These are phyloP conservation scores for Hypoxylon fuscum DNA, from an alignment of 495 filamentous ascomycete genomes.

Conservation along the genomic window DNA sequence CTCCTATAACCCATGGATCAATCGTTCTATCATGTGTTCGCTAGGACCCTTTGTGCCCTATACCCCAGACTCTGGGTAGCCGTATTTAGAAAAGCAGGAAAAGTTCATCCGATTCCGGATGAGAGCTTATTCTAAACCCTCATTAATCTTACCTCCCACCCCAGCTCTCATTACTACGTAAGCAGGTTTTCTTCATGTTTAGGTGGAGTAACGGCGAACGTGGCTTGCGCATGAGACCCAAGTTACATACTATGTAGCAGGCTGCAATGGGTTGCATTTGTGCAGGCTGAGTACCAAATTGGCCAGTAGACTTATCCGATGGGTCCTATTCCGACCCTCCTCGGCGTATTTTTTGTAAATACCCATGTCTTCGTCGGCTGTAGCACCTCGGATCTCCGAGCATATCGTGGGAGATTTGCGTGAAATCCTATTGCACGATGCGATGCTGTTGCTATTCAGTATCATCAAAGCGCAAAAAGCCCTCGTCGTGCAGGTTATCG, in stretches of 20 bases:
- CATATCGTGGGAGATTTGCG: background rate
- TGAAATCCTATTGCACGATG: background rate
- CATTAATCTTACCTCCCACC: background rate
- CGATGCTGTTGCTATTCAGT: background rate
- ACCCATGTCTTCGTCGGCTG: constrained; percentile 11
- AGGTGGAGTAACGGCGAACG: background rate
- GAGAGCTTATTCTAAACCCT: constrained; percentile 16
- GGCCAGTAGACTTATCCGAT: background rate
- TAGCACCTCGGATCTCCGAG: constrained; percentile 26
- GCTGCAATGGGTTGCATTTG: background rate
- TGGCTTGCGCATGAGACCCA: constrained; percentile 1
- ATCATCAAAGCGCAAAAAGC: background rate
- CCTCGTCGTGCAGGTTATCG: background rate
- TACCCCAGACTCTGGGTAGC: constrained; percentile 2
- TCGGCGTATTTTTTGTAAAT: constrained; percentile 2
- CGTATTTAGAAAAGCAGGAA: constrained; percentile 12
- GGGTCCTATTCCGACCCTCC: constrained; percentile 15
- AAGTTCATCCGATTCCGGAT: constrained; percentile 18
- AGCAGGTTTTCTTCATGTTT: background rate
- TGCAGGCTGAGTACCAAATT: background rate
- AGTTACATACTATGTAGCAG: no score
- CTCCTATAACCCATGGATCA: background rate
- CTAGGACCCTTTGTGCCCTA: constrained; percentile 11
- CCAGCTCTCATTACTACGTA: background rate
- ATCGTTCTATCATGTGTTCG: background rate